phyloP scores from a whole-genome alignment of 2,329 filamentous ascomycete genomes.

The Penicillium sp. region DNA sequence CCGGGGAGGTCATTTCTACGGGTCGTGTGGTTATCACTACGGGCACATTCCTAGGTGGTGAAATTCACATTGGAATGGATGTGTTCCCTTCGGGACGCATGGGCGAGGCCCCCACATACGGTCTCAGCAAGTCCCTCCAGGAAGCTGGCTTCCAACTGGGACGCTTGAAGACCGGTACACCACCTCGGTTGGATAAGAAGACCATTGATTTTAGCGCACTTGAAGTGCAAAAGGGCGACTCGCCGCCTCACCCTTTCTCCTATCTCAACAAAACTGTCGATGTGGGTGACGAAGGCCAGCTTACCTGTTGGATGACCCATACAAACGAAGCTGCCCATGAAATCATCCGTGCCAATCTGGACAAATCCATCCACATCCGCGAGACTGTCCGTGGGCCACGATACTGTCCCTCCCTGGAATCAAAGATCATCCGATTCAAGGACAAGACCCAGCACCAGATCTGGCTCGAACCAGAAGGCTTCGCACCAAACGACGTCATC shows the following conservation, averaged over 20 bases:
- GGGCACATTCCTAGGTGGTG: conserved; percentile 89
- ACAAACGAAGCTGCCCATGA: conserved; percentile 82
- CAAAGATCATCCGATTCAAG: conserved; percentile 84
- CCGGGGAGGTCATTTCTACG: conserved; percentile 77
- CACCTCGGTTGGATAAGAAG: conserved; percentile 75
- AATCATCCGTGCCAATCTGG: conserved; percentile 82
- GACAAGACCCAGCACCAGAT: conserved; percentile 81
- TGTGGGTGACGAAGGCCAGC: conserved; percentile 67
- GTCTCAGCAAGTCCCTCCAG: conserved; percentile 82
- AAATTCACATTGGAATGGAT: conserved; percentile 92
- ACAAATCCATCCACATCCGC: conserved; percentile 93
- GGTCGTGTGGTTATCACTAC: conserved; percentile 89
- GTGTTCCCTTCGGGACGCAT: conserved; percentile 84
- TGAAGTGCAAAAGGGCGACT: conserved; percentile 73
- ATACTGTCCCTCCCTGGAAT: conserved; percentile 93
- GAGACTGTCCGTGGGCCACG: conserved; percentile 91
- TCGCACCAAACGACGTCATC: conserved; percentile 75
- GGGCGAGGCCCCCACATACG: conserved; percentile 89
- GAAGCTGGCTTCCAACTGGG: conserved; percentile 88
- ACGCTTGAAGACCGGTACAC: conserved; percentile 91
- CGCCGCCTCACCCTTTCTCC: conserved; percentile 85
- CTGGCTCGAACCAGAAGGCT: conserved; percentile 96
- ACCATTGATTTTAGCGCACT: conserved; percentile 76
- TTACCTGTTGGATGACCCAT: conserved; percentile 81
- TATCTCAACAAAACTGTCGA: conserved; percentile 77